Conservation (phyloP, 2,329 filamentous ascomycete genomes). For the Clarireedia homoeocarpa region DNA sequence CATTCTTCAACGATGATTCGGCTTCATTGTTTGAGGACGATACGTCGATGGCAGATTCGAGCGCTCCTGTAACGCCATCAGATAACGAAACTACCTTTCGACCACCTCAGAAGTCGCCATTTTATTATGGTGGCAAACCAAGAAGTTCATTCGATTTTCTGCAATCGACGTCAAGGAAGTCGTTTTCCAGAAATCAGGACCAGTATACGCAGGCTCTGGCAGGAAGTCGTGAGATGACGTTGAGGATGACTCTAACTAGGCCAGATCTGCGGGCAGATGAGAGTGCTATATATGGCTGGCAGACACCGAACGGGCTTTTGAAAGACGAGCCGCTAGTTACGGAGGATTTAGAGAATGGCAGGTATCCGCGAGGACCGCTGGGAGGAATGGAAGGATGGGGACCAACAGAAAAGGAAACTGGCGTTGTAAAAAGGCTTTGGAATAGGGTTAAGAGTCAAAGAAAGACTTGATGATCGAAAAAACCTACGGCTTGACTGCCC, state of each 20-base stretch:
- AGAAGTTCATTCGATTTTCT: slow-evolving; percentile 34
- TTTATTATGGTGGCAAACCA: slow-evolving; percentile 23
- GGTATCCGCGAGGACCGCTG: slow-evolving; percentile 31
- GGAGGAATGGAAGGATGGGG: slow-evolving; percentile 34
- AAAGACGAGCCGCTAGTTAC: slow-evolving; percentile 46
- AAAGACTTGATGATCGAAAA: slow-evolving; percentile 14
- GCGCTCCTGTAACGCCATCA: slow-evolving; percentile 37
- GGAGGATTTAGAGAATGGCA: slow-evolving; percentile 48
- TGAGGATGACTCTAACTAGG: slow-evolving; percentile 90
- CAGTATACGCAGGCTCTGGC: slow-evolving; percentile 44
- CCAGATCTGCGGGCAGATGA: slow-evolving; percentile 76
- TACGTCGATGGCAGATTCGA: slow-evolving; percentile 46
- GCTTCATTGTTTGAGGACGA: slow-evolving; percentile 49
- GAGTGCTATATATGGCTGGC: slow-evolving; percentile 64
- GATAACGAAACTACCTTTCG: slow-evolving; percentile 23
- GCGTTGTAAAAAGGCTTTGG: slow-evolving; percentile 57
- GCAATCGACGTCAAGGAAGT: slow-evolving; percentile 23
- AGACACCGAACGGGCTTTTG: slow-evolving; percentile 33
- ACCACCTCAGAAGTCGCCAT: slow-evolving; percentile 20
- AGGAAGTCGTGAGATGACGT: slow-evolving; percentile 78
- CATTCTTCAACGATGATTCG: slow-evolving; percentile 51
- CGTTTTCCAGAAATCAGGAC: slow-evolving; percentile 21
- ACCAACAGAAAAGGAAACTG: slow-evolving; percentile 39
- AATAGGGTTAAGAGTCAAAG: slow-evolving; percentile 41
- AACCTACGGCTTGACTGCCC: not conserved